Evolutionary conservation across 1,284 basidiomycete species (phyloP).

Genomic region (Sanghuangporus sanghuang): DNA sequence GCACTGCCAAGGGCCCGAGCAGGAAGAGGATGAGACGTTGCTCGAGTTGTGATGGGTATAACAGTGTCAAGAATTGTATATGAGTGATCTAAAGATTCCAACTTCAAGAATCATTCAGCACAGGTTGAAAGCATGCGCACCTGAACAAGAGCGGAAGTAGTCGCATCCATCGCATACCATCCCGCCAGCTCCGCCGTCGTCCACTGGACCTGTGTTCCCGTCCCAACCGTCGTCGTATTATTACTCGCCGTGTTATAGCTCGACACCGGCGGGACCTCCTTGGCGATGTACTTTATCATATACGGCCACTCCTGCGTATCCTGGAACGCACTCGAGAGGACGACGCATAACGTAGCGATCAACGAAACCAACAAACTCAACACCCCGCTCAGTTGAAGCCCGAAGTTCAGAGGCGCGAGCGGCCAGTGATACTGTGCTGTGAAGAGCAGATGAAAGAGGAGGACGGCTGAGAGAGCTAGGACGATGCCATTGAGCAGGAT

Average conservation of each 20-base stretch:
- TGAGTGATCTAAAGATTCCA: constrained; percentile 72
- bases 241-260: constrained; percentile 17
- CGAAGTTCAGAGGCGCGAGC: constrained; percentile 87
- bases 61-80: constrained; percentile 94
- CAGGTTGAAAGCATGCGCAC: constrained; percentile 35
- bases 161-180: constrained; percentile 86
- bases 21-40: constrained; percentile 83
- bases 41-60: constrained; percentile 94
- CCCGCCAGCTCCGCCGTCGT: constrained; percentile 61
- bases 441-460: constrained; percentile 90
- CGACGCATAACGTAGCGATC: constrained; percentile 72
- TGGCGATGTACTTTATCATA: constrained; percentile 88
- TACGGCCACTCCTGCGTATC: constrained; percentile 86
- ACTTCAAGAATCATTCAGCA: neutral
- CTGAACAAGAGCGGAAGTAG: constrained; percentile 82
- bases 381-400: constrained; percentile 82
- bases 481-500: constrained; percentile 86
- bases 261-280: constrained; percentile 67
- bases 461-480: constrained; percentile 81
- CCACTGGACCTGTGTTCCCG: constrained; percentile 43
- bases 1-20: constrained; percentile 84
- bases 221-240: constrained; percentile 23
- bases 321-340: constrained; percentile 54
- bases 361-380: constrained; percentile 73
- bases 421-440: constrained; percentile 96